These are phyloP conservation scores for Trametes cinnabarina DNA, from an alignment of 768 basidiomycete species.

Conservation along the genomic window DNA sequence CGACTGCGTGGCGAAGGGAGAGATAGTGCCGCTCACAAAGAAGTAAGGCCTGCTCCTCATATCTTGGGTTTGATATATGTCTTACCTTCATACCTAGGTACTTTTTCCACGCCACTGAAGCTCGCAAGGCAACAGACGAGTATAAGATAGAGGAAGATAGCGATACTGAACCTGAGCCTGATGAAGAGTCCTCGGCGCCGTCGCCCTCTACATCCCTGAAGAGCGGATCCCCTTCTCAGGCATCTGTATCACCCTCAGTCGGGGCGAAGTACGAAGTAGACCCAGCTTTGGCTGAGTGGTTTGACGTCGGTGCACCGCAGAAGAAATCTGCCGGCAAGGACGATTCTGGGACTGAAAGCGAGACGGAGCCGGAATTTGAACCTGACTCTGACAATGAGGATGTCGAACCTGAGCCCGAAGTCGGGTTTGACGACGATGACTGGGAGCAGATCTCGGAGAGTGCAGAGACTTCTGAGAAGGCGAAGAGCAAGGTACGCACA, in stretches of 20 bases:
- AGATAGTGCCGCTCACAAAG: slow-evolving; percentile 59
- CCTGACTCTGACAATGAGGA: slow-evolving; percentile 70
- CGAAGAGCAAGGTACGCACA: background rate
- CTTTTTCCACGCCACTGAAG: slow-evolving; percentile 70
- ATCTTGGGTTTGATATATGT: background rate
- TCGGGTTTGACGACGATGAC: slow-evolving; percentile 33
- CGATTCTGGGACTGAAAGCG: slow-evolving; percentile 47
- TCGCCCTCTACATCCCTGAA: background rate
- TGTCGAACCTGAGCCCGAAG: slow-evolving; percentile 32
- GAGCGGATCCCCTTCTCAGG: slow-evolving; percentile 1
- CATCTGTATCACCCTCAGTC: background rate
- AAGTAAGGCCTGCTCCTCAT: slow-evolving; percentile 43
- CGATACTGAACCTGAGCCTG: slow-evolving; percentile 21
- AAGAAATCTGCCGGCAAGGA: slow-evolving; percentile 21
- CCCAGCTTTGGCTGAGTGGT: slow-evolving; percentile 57
- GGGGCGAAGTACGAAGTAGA: slow-evolving; percentile 35
- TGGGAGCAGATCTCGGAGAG: slow-evolving; percentile 34
- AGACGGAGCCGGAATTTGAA: slow-evolving; percentile 54
- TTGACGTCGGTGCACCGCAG: slow-evolving; percentile 41
- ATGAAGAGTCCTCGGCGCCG: slow-evolving; percentile 5
- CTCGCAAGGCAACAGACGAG: slow-evolving; percentile 48
- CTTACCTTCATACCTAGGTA: slow-evolving; percentile 55
- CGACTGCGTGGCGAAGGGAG: slow-evolving; percentile 65
- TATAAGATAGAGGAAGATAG: slow-evolving; percentile 44
- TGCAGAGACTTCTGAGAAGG: background rate